Evolutionary conservation across 176 grass and related monocot genomes (phyloP).

Genomic region (Lolium multiflorum): DNA sequence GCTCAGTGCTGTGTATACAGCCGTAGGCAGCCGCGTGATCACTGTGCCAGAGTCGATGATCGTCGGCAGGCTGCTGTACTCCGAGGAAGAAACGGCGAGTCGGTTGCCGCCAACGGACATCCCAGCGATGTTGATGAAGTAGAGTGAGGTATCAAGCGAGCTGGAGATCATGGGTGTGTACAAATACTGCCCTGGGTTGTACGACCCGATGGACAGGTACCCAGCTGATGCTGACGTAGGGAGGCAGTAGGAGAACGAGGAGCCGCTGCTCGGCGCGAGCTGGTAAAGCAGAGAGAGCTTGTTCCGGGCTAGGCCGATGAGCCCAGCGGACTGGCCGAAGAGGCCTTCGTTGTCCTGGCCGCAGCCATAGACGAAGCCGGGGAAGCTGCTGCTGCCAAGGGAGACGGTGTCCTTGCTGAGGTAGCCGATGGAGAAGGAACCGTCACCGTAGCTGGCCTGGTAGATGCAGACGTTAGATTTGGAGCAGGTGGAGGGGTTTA

Average conservation of each 20-base stretch:
- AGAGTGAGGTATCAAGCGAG: constrained; percentile 53
- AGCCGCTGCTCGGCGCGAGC: constrained; percentile 55
- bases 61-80: constrained; percentile 60
- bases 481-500: constrained; percentile 81
- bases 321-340: constrained; percentile 61
- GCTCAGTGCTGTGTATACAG: constrained; percentile 69
- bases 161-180: constrained; percentile 67
- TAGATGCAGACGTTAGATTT: constrained; percentile 71
- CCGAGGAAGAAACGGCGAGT: constrained; percentile 48
- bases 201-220: constrained; percentile 60
- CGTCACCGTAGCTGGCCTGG: constrained; percentile 86
- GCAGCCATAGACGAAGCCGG: constrained; percentile 71
- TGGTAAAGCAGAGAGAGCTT: constrained; percentile 67
- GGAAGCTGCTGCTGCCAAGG: constrained; percentile 49
- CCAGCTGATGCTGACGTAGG: constrained; percentile 52
- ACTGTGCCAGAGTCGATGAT: constrained; percentile 93
- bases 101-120: constrained; percentile 48
- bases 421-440: constrained; percentile 81
- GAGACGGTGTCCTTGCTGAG: constrained; percentile 72
- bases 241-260: constrained; percentile 78
- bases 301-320: constrained; percentile 70
- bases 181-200: constrained; percentile 27
- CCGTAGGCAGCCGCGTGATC: constrained; percentile 70
- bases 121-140: constrained; percentile 49
- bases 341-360: constrained; percentile 82